A percentile compares a stretch with the other conserved stretches of the same genome.
Conservation (phyloP, 257 asterid species). For the Nyctanthes arbortristis region DNA sequence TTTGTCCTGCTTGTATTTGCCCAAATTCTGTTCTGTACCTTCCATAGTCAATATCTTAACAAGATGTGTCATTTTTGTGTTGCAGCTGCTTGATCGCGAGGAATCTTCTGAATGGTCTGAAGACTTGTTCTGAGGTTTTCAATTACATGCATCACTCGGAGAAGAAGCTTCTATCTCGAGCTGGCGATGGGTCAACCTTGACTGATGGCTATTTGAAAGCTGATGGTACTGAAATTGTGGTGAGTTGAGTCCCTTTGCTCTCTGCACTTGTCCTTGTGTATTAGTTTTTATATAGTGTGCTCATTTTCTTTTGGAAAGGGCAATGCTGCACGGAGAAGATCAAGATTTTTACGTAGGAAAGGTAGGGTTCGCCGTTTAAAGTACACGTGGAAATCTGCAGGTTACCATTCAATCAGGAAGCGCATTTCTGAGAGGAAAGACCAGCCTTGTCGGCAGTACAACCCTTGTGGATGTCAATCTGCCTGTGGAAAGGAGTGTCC, state of each 20-base stretch:
- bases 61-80: conserved; percentile 32
- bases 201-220: conserved; percentile 61
- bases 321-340: conserved; percentile 79
- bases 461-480: conserved; percentile 89
- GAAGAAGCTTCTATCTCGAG: conserved; percentile 46
- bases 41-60: conserved; percentile 18
- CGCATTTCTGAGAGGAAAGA: conserved; percentile 88
- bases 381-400: conserved; percentile 93
- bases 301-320: conserved; percentile 45
- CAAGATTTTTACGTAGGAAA: conserved; percentile 82
- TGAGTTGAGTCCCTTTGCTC: conserved; percentile 41
- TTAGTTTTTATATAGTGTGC: conserved; percentile 9
- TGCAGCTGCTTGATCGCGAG: conserved; percentile 96
- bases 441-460: conserved; percentile 89
- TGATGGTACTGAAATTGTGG: conserved; percentile 72
- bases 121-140: conserved; percentile 79
- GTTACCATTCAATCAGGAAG: conserved; percentile 81
- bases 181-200: conserved; percentile 49
- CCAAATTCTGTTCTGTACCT: too few species aligned
- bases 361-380: conserved; percentile 91
- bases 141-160: conserved; percentile 72
- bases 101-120: conserved; percentile 83
- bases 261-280: conserved; percentile 10
- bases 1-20: not conserved
- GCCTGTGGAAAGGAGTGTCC: conserved; percentile 94